Evolutionary conservation across 495 filamentous ascomycete species (phyloP).

Genomic region (Massariosphaeria phaeospora): DNA sequence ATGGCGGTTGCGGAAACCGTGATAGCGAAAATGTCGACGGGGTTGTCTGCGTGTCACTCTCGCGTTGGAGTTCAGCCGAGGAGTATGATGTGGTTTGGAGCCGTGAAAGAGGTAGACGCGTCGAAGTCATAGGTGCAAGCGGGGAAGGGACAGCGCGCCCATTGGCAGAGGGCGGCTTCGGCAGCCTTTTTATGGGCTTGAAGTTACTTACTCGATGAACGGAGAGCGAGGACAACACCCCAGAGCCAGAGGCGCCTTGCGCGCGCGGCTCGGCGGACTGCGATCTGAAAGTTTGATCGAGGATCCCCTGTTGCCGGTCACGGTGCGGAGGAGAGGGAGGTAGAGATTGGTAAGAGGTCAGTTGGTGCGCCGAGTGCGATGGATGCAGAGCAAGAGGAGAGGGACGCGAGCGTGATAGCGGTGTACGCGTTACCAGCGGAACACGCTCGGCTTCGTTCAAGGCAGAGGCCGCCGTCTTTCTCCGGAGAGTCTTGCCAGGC

Average conservation of each 20-base stretch:
- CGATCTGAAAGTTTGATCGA: slow-evolving; percentile 12
- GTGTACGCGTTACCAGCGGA: slow-evolving; percentile 5
- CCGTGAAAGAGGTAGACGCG: slow-evolving; percentile 8
- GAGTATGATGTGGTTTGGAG: slow-evolving; percentile 2
- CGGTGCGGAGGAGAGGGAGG: slow-evolving; percentile 24
- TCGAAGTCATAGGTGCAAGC: slow-evolving; percentile 1
- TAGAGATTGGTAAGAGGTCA: slow-evolving; percentile 12
- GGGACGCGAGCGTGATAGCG: background rate
- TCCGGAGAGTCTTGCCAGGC: slow-evolving; percentile 27
- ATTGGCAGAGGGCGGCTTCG: slow-evolving; percentile 7
- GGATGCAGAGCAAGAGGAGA: slow-evolving; percentile 8
- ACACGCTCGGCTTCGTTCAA: slow-evolving; percentile 32
- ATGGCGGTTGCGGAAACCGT: slow-evolving; percentile 30
- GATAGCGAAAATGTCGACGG: slow-evolving; percentile 32
- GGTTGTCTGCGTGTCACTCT: slow-evolving; percentile 16
- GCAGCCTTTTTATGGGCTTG: slow-evolving; percentile 31
- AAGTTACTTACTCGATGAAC: slow-evolving; percentile 23
- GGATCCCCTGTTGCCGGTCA: background rate
- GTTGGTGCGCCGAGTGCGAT: slow-evolving; percentile 8
- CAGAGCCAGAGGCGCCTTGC: background rate
- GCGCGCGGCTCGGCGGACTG: slow-evolving; percentile 14
- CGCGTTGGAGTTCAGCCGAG: slow-evolving; percentile 5
- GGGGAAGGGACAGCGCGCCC: background rate
- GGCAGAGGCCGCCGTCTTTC: slow-evolving; percentile 30
- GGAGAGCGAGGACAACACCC: too few relatives aligned